A percentile compares a stretch with the other conserved stretches of the same genome.
These are phyloP conservation scores for Ogataea zsoltii DNA, from an alignment of 805 yeast species.

Conservation along the genomic window DNA sequence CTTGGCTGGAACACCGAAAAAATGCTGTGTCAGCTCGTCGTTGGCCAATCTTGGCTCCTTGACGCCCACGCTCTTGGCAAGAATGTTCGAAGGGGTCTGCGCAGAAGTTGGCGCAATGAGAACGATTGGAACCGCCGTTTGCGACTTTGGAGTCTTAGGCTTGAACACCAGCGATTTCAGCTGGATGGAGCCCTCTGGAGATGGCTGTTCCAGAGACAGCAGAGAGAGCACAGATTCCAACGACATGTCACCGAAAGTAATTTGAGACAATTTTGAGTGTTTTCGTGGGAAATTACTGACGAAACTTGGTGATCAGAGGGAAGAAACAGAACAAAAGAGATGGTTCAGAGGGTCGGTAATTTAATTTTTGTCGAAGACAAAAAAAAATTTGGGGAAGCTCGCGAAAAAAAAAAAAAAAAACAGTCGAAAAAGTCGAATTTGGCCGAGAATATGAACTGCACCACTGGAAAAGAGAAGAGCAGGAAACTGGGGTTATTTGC, in stretches of 20 bases:
- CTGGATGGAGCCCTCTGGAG: constrained; percentile 50
- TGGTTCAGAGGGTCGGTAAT: not conserved
- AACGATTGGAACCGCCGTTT: constrained; percentile 74
- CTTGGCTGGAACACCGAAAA: constrained; percentile 57
- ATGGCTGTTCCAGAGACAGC: constrained; percentile 58
- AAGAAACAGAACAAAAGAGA: not conserved
- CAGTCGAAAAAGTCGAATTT: too few relatives aligned
- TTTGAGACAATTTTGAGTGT: not conserved
- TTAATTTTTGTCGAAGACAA: not conserved
- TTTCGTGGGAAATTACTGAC: not conserved
- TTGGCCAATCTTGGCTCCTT: constrained; percentile 90
- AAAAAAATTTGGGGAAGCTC: not conserved
- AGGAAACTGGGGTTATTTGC: too few relatives aligned
- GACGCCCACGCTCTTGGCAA: constrained; percentile 66
- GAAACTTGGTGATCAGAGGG: not conserved
- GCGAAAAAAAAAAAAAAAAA: not conserved
- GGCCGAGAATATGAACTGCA: too few relatives aligned
- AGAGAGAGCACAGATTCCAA: constrained; percentile 68
- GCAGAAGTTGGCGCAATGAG: constrained; percentile 75
- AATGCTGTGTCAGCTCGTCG: constrained; percentile 70
- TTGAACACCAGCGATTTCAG: constrained; percentile 83
- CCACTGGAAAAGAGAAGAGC: too few relatives aligned
- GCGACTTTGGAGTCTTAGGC: constrained; percentile 86
- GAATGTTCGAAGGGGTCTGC: constrained; percentile 61
- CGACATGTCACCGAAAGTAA: constrained; percentile 45